phyloP scores from a whole-genome alignment of 2,329 filamentous ascomycete species.

The Venturia oleaginea region DNA sequence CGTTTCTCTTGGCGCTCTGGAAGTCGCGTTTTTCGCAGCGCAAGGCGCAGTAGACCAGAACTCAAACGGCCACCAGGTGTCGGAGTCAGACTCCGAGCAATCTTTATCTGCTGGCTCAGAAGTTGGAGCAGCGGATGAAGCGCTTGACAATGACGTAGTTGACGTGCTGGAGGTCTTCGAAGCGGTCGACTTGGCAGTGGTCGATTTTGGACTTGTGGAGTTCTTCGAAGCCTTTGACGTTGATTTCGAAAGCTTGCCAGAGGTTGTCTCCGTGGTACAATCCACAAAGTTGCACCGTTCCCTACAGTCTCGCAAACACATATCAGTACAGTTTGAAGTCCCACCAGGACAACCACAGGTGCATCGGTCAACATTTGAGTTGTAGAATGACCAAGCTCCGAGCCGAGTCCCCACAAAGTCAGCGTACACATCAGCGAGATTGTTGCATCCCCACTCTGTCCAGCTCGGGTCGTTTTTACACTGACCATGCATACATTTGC shows the following conservation, averaged over 20 bases:
- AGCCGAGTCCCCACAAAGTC: constrained; percentile 1
- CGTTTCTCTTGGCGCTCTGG: not conserved
- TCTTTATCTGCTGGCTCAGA: not conserved
- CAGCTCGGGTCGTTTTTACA: not conserved
- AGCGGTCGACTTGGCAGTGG: not conserved
- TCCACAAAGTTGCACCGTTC: constrained; percentile 6
- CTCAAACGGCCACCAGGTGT: not conserved
- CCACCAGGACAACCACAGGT: constrained; percentile 3
- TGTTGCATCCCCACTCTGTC: constrained; percentile 9
- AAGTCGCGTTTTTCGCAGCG: not conserved
- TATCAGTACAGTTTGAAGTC: constrained; percentile 7
- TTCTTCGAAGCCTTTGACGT: not conserved
- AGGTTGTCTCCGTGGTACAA: not conserved
- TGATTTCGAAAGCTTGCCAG: not conserved
- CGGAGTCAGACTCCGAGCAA: not conserved
- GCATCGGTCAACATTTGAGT: constrained; percentile 4
- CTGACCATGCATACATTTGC: constrained; percentile 5
- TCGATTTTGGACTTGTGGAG: not conserved
- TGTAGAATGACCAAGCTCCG: constrained; percentile 1
- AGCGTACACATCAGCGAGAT: constrained; percentile 5
- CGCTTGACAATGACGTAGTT: not conserved
- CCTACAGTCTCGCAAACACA: constrained; percentile 9
- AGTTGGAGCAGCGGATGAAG: not conserved
- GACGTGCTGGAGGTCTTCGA: not conserved
- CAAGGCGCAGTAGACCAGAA: not conserved